phyloP scores from a whole-genome alignment of 768 basidiomycete species.

The Dacryopinax primogenitus region DNA sequence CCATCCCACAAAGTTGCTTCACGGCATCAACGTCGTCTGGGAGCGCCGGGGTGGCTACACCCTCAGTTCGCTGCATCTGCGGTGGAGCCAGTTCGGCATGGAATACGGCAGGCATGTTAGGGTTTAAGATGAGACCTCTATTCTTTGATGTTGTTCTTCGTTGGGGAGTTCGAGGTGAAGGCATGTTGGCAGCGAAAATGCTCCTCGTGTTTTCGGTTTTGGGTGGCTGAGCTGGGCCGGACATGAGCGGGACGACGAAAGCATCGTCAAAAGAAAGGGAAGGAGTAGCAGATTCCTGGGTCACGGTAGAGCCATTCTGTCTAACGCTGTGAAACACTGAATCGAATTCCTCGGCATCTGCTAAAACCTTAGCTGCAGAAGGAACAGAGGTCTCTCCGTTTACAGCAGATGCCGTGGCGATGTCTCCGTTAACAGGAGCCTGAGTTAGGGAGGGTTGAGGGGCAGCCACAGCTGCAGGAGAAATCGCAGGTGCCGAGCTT shows the following conservation, averaged over 20 bases:
- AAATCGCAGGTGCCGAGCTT: too few species aligned
- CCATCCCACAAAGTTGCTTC: conserved; percentile 75
- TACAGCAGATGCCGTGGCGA: conserved; percentile 18
- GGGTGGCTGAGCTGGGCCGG: conserved; percentile 14
- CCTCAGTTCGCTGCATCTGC: conserved; percentile 32
- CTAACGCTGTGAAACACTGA: conserved; percentile 13
- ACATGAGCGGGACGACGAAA: conserved; percentile 29
- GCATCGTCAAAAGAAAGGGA: conserved; percentile 36
- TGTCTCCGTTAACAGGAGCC: conserved; percentile 20
- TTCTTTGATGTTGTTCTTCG: conserved; percentile 39
- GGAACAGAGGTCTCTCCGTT: conserved; percentile 22
- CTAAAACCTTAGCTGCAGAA: conserved; percentile 13
- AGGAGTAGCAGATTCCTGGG: conserved; percentile 11
- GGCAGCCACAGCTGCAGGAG: too few species aligned
- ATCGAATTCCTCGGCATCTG: conserved; percentile 14
- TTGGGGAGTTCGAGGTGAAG: conserved; percentile 26
- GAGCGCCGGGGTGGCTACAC: conserved; percentile 38
- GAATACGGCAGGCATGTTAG: conserved; percentile 20
- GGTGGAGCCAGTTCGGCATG: conserved; percentile 30
- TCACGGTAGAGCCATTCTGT: conserved; percentile 13
- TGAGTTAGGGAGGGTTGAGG: too few species aligned
- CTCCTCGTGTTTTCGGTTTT: conserved; percentile 19
- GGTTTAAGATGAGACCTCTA: conserved; percentile 29
- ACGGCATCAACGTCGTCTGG: conserved; percentile 67
- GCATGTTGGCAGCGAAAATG: conserved; percentile 43